A percentile compares a stretch with the other conserved stretches of the same genome.
Conservation (phyloP, 352 stramenopile species). For the Aphanomyces euteiches region DNA sequence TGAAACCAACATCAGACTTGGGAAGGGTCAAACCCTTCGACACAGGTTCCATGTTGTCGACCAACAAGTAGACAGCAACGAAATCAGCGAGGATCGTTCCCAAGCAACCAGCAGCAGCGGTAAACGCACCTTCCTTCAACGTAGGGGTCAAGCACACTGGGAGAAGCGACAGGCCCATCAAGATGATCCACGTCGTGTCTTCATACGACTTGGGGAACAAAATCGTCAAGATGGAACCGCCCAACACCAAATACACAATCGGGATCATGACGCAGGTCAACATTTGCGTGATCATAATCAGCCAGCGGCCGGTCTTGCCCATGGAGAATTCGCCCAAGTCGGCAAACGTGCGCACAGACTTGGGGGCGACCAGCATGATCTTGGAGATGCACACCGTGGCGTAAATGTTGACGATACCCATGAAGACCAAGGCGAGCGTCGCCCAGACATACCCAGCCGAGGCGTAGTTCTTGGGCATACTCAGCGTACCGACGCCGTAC, state of each 20-base stretch:
- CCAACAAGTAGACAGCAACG: conserved; percentile 28
- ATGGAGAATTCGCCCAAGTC: conserved; percentile 60
- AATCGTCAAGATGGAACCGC: conserved; percentile 17
- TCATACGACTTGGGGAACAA: conserved; percentile 31
- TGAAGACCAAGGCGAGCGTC: conserved; percentile 26
- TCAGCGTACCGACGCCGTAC: conserved; percentile 50
- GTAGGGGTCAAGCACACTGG: conserved; percentile 32
- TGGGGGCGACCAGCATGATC: conserved; percentile 53
- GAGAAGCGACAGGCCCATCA: conserved; percentile 32
- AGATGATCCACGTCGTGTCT: conserved; percentile 31
- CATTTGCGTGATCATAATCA: conserved; percentile 42
- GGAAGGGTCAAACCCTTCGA: conserved; percentile 14
- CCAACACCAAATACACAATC: conserved; percentile 33
- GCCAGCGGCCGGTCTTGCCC: conserved; percentile 47
- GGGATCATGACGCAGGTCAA: conserved; percentile 16
- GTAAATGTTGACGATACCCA: conserved; percentile 29
- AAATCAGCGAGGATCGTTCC: conserved; percentile 34
- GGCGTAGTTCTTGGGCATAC: conserved; percentile 64
- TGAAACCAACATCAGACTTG: conserved; percentile 24
- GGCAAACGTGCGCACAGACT: conserved; percentile 49
- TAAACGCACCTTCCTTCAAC: conserved; percentile 27
- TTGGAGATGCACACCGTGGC: conserved; percentile 39
- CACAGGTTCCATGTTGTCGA: conserved; percentile 28
- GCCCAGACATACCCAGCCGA: conserved; percentile 22
- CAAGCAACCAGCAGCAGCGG: conserved; percentile 32